Conservation (phyloP, 805 yeast genomes). For the Ogataea glucozyma region DNA sequence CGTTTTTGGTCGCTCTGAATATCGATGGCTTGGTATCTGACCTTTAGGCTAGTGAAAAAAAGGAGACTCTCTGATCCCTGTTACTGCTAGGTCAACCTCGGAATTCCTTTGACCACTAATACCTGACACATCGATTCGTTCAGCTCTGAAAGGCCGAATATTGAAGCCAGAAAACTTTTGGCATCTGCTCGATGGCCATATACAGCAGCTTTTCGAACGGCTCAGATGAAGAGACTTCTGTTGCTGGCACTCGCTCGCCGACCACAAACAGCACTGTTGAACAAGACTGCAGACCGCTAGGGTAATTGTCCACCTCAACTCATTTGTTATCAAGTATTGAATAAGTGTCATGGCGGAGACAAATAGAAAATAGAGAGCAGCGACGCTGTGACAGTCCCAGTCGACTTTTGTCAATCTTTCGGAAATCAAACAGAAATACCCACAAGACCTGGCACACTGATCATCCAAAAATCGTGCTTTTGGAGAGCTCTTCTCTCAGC, state of each 20-base stretch:
- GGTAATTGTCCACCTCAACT: slow-evolving; percentile 25
- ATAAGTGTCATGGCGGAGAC: slow-evolving; percentile 28
- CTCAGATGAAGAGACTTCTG: slow-evolving; percentile 23
- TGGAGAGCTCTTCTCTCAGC: slow-evolving; percentile 5
- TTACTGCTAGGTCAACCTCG: too few relatives aligned
- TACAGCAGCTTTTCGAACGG: slow-evolving; percentile 24
- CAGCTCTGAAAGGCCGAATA: slow-evolving; percentile 12
- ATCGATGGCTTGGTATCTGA: too few relatives aligned
- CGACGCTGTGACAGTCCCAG: slow-evolving; percentile 26
- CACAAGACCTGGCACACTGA: slow-evolving; percentile 26
- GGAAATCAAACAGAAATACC: slow-evolving; percentile 23
- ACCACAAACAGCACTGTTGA: slow-evolving; percentile 27
- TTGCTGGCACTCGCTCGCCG: slow-evolving; percentile 29
- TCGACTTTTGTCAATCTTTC: slow-evolving; percentile 25
- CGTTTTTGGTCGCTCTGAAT: too few relatives aligned
- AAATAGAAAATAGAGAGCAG: slow-evolving; percentile 25
- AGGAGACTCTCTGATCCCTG: too few relatives aligned
- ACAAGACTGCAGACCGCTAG: slow-evolving; percentile 27
- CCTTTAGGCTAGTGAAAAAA: too few relatives aligned
- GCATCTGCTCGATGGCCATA: slow-evolving; percentile 23
- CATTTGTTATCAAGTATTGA: slow-evolving; percentile 23
- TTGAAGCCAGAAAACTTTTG: slow-evolving; percentile 7
- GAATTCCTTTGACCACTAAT: too few relatives aligned
- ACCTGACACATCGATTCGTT: slow-evolving; percentile 20
- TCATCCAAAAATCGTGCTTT: slow-evolving; percentile 19